Evolutionary conservation across 805 yeast genomes (phyloP).

Genomic region (Saturnispora bothae): DNA sequence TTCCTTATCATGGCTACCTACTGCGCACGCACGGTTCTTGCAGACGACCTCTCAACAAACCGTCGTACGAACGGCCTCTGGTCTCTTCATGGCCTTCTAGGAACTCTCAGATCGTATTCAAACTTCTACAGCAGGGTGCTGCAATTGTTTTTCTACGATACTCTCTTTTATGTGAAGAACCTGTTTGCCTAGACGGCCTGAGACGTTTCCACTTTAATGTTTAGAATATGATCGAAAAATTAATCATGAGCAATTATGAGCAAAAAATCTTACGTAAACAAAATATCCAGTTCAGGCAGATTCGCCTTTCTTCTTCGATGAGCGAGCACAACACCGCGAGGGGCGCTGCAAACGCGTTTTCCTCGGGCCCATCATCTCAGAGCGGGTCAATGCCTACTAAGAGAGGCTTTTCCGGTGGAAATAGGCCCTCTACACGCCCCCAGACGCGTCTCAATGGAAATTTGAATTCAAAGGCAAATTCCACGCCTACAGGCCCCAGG

Average conservation of each 20-base stretch:
- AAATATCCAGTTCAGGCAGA: no score
- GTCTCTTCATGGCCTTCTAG: constrained; percentile 19
- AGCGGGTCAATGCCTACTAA: no score
- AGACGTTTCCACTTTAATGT: no score
- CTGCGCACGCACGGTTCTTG: constrained; percentile 71
- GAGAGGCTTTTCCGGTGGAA: background rate
- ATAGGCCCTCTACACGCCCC: background rate
- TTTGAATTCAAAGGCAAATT: background rate
- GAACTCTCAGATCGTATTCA: constrained; percentile 24
- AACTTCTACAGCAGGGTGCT: constrained; percentile 23
- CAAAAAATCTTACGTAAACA: no score
- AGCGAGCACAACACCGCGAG: no score
- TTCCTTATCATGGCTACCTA: constrained; percentile 83
- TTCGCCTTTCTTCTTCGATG: no score
- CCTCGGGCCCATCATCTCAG: no score
- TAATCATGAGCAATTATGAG: no score
- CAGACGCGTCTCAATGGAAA: background rate
- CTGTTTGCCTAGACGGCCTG: no score
- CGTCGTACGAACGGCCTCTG: constrained; percentile 11
- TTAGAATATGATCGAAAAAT: no score
- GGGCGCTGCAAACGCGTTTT: no score
- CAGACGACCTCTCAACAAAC: constrained; percentile 34
- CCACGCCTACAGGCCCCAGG: background rate
- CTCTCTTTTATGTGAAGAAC: constrained; percentile 14
- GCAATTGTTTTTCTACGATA: constrained; percentile 28